Conservation (phyloP, 2,329 filamentous ascomycete genomes). For the Clarireedia sp. region DNA sequence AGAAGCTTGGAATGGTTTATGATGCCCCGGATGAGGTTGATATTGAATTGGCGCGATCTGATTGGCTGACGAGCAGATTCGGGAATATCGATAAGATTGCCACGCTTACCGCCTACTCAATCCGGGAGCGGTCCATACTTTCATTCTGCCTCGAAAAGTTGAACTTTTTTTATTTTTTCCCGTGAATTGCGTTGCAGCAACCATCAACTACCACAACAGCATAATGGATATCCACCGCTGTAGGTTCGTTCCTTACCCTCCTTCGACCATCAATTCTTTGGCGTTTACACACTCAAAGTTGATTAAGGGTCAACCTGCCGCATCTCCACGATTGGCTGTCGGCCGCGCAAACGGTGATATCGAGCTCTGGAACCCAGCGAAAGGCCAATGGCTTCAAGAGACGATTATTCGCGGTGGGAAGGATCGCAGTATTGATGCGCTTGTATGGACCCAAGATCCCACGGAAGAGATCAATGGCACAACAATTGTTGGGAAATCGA, state of each 20-base stretch:
- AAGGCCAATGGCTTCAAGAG: slow-evolving; percentile 77
- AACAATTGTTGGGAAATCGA: slow-evolving; percentile 60
- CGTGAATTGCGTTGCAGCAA: background rate
- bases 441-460: slow-evolving; percentile 85
- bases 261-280: slow-evolving; percentile 86
- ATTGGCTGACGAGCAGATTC: too few species aligned
- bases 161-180: slow-evolving; percentile 8
- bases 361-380: slow-evolving; percentile 90
- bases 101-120: background rate
- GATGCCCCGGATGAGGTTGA: too few species aligned
- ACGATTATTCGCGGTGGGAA: slow-evolving; percentile 74
- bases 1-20: too few species aligned
- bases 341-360: slow-evolving; percentile 93
- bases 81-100: too few species aligned
- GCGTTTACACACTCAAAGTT: slow-evolving; percentile 76
- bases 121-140: background rate
- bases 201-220: slow-evolving; percentile 6
- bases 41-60: too few species aligned
- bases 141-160: slow-evolving; percentile 6
- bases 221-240: slow-evolving; percentile 94
- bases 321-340: slow-evolving; percentile 70
- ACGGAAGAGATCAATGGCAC: slow-evolving; percentile 57
- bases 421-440: slow-evolving; percentile 79
- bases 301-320: slow-evolving; percentile 42
- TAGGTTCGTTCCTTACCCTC: slow-evolving; percentile 88